phyloP scores from a whole-genome alignment of 306 rosid genomes.

The Prunus salicina region DNA sequence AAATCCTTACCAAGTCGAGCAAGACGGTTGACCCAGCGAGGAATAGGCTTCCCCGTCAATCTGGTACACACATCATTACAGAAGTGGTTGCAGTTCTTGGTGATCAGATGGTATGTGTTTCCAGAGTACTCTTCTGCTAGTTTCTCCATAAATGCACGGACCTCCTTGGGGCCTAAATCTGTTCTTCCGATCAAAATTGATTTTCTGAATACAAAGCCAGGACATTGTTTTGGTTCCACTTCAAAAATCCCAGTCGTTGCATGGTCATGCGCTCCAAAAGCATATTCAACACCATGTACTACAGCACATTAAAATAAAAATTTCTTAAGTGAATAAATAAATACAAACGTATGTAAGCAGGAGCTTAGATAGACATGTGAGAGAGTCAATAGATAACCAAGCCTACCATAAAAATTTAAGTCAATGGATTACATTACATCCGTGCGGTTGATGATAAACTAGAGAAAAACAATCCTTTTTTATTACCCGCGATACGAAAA shows the following conservation, averaged over 20 bases:
- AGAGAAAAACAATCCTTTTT: background rate
- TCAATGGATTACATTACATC: background rate
- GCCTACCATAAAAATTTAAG: background rate
- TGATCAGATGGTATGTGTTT: constrained; percentile 79
- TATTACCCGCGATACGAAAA: background rate
- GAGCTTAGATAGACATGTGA: background rate
- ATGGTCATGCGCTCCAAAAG: constrained; percentile 93
- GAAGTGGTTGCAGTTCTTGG: constrained; percentile 92
- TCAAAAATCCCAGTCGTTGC: constrained; percentile 80
- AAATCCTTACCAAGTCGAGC: constrained; percentile 82
- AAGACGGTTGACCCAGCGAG: constrained; percentile 95
- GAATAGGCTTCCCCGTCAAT: constrained; percentile 68
- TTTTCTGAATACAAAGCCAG: constrained; percentile 90
- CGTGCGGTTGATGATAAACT: background rate
- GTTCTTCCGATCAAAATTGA: constrained; percentile 79
- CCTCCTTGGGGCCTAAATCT: constrained; percentile 62
- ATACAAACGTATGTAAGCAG: background rate
- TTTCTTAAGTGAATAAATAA: background rate
- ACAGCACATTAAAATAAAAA: background rate
- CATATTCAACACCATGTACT: constrained; percentile 92
- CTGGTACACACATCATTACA: constrained; percentile 68
- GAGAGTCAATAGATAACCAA: background rate
- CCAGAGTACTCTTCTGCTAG: constrained; percentile 76
- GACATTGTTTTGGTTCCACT: constrained; percentile 85
- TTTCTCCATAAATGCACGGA: constrained; percentile 70